phyloP scores from a whole-genome alignment of 75 land plant genomes.

The Gnetum montanum region DNA sequence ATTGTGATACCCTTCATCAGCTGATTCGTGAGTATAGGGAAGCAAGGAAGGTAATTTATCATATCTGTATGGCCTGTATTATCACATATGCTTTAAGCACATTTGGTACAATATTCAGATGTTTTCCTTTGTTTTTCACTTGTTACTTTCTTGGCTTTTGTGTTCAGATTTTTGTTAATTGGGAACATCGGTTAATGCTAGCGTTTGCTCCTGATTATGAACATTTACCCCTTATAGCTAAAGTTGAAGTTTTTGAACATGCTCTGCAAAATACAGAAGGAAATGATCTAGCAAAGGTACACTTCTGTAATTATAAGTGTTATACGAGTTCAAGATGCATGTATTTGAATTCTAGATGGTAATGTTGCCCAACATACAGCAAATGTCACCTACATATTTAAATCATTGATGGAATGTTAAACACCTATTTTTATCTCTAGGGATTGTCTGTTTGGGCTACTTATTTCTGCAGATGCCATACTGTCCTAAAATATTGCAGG shows the following conservation, averaged over 20 bases:
- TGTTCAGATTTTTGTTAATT: constrained; percentile 59
- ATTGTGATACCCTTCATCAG: constrained; percentile 94
- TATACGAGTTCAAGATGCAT: too few species aligned
- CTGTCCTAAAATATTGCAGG: too few species aligned
- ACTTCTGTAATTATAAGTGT: neutral
- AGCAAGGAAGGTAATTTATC: constrained; percentile 69
- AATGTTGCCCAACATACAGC: neutral
- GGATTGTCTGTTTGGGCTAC: too few species aligned
- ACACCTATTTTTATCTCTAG: too few species aligned
- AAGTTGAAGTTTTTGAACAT: constrained; percentile 96
- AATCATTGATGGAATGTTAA: too few species aligned
- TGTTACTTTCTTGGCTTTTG: too few species aligned
- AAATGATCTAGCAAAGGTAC: constrained; percentile 88
- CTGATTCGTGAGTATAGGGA: constrained; percentile 95
- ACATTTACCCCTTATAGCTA: constrained; percentile 85
- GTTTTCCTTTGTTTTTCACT: neutral
- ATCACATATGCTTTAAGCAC: neutral
- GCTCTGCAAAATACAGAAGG: constrained; percentile 85
- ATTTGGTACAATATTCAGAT: neutral
- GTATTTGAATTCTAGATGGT: neutral
- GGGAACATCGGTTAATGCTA: constrained; percentile 89
- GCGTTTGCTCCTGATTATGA: constrained; percentile 97
- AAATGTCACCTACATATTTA: neutral
- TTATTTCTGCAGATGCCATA: too few species aligned
- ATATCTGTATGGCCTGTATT: neutral